Evolutionary conservation across 345 rosid species (phyloP).

Genomic region (Salix brachista): DNA sequence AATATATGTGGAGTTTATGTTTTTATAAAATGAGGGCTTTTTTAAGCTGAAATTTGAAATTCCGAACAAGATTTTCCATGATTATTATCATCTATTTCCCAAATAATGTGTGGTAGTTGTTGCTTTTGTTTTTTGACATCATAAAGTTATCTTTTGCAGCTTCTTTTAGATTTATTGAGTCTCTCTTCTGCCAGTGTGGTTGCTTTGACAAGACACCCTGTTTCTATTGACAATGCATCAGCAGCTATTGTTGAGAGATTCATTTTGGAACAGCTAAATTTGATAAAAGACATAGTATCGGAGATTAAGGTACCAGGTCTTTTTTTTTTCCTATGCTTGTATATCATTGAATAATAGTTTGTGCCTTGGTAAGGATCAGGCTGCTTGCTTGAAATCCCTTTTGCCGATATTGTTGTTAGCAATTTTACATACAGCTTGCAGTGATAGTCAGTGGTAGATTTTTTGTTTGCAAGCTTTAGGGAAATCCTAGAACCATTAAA

Average conservation of each 20-base stretch:
- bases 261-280: constrained; percentile 54
- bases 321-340: not conserved
- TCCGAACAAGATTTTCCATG: not conserved
- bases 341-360: not conserved
- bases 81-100: not conserved
- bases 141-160: constrained; percentile 46
- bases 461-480: not conserved
- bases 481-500: not conserved
- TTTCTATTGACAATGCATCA: constrained; percentile 30
- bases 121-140: not conserved
- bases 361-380: not conserved
- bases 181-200: constrained; percentile 52
- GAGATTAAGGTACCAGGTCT: constrained; percentile 53
- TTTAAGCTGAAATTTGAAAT: not conserved
- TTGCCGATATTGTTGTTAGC: not conserved
- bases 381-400: not conserved
- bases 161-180: constrained; percentile 57
- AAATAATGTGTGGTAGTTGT: not conserved
- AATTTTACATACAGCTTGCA: not conserved
- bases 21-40: not conserved
- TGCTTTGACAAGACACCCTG: constrained; percentile 45
- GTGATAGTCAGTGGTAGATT: not conserved
- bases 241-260: constrained; percentile 46
- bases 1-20: not conserved
- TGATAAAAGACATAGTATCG: constrained; percentile 45